Percentiles rank a stretch among this genome's conserved stretches.
These are phyloP conservation scores for Hypoxylon sp. DNA, from an alignment of 2,329 filamentous ascomycete genomes.

Conservation along the genomic window DNA sequence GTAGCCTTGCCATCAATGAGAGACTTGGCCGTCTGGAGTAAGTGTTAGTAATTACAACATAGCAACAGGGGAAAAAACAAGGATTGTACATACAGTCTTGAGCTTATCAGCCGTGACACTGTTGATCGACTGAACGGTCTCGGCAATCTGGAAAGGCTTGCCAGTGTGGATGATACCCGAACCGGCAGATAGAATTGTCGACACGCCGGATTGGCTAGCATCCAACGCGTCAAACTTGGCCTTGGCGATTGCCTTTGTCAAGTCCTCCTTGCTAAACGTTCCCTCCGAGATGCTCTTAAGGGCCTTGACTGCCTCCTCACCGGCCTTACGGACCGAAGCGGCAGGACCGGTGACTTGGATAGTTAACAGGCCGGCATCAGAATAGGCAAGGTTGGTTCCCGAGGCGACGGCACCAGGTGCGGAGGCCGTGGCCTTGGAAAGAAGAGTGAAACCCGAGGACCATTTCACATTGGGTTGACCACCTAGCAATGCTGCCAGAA, in stretches of 20 bases:
- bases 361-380: conserved; percentile 90
- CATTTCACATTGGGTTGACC: conserved; percentile 95
- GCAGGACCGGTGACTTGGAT: conserved; percentile 85
- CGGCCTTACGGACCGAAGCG: conserved; percentile 77
- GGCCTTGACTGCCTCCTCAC: conserved; percentile 81
- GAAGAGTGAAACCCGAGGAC: conserved; percentile 90
- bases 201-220: conserved; percentile 80
- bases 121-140: conserved; percentile 82
- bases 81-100: conserved; percentile 77
- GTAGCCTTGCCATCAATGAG: conserved; percentile 90
- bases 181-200: conserved; percentile 85
- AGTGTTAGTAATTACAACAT: conserved; percentile 48
- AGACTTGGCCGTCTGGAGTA: conserved; percentile 82
- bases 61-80: conserved; percentile 4
- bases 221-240: conserved; percentile 95
- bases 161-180: conserved; percentile 84
- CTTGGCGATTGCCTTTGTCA: conserved; percentile 90
- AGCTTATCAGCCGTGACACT: conserved; percentile 86
- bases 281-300: conserved; percentile 85
- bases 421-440: conserved; percentile 81
- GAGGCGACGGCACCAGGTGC: conserved; percentile 75
- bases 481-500: conserved; percentile 89
- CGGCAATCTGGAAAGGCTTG: conserved; percentile 86
- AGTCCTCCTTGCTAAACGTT: conserved; percentile 82
- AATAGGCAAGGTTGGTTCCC: conserved; percentile 87